Evolutionary conservation across 345 rosid species (phyloP).

Genomic region (Barbarea vulgaris): DNA sequence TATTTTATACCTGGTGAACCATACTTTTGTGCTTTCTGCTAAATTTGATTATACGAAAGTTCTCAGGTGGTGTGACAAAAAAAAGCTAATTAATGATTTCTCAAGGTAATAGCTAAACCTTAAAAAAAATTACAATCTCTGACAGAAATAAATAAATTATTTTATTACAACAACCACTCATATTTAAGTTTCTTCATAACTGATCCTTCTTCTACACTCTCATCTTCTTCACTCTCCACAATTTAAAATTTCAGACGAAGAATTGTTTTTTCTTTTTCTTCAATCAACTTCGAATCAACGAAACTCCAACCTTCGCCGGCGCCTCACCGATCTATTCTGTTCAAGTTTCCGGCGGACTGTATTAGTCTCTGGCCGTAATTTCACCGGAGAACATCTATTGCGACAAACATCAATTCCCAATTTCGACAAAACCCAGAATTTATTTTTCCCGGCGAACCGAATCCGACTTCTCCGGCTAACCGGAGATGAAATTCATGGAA

Average conservation of each 20-base stretch:
- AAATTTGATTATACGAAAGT: constrained; percentile 37
- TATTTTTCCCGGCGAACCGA: constrained; percentile 18
- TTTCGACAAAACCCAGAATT: not conserved
- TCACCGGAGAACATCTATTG: not conserved
- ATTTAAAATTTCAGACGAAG: not conserved
- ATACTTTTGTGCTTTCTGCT: constrained; percentile 43
- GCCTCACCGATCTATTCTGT: not conserved
- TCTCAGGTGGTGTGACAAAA: constrained; percentile 39
- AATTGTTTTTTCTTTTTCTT: not conserved
- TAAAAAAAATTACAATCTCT: constrained; percentile 30
- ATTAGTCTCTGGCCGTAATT: not conserved
- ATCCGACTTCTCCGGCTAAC: constrained; percentile 8
- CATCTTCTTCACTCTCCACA: not conserved
- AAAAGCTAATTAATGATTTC: constrained; percentile 18
- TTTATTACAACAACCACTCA: constrained; percentile 33
- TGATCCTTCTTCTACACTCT: constrained; percentile 31
- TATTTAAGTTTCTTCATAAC: constrained; percentile 17
- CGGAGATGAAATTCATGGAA: constrained; percentile 92
- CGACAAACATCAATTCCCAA: not conserved
- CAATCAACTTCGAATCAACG: not conserved
- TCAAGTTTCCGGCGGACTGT: not conserved
- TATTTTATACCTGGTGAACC: not conserved
- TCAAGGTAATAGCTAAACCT: constrained; percentile 37
- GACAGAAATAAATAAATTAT: not conserved
- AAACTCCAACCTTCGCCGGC: not conserved